Percentiles rank a stretch among this genome's conserved stretches.
phyloP scores from a whole-genome alignment of 257 asterid genomes.

The Capsicum rhomboideum region DNA sequence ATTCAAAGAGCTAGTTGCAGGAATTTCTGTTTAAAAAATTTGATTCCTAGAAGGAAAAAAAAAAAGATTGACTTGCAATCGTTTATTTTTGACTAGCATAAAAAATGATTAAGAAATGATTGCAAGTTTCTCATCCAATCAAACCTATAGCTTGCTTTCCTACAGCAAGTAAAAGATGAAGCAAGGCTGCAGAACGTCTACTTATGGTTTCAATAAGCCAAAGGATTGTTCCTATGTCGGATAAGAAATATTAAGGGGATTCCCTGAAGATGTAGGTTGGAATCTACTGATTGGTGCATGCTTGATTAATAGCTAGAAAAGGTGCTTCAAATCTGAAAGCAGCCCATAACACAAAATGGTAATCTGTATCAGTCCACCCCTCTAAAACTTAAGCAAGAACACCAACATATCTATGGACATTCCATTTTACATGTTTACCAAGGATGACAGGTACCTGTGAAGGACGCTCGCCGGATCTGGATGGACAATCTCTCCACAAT shows the following conservation, averaged over 20 bases:
- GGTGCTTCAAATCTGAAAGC: background rate
- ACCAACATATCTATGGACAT: background rate
- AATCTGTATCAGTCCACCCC: background rate
- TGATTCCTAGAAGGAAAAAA: background rate
- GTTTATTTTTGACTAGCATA: background rate
- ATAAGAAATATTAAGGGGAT: background rate
- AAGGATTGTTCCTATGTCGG: background rate
- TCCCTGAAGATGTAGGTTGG: background rate
- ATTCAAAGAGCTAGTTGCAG: background rate
- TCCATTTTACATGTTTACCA: background rate
- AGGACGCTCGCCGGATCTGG: constrained; percentile 61
- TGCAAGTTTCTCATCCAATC: background rate
- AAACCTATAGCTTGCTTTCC: background rate
- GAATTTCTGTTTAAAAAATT: background rate
- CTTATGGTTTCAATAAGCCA: background rate
- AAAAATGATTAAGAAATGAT: background rate
- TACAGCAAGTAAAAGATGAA: background rate
- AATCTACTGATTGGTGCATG: background rate
- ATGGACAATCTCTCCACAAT: constrained; percentile 46
- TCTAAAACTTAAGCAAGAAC: background rate
- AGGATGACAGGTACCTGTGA: constrained; percentile 42
- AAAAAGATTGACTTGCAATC: background rate
- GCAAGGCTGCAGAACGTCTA: background rate
- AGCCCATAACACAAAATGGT: background rate
- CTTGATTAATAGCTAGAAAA: background rate